Percentiles rank a stretch among this genome's conserved stretches.
Evolutionary conservation across 257 asterid genomes (phyloP).

Genomic region (Cynanchum wilfordii): DNA sequence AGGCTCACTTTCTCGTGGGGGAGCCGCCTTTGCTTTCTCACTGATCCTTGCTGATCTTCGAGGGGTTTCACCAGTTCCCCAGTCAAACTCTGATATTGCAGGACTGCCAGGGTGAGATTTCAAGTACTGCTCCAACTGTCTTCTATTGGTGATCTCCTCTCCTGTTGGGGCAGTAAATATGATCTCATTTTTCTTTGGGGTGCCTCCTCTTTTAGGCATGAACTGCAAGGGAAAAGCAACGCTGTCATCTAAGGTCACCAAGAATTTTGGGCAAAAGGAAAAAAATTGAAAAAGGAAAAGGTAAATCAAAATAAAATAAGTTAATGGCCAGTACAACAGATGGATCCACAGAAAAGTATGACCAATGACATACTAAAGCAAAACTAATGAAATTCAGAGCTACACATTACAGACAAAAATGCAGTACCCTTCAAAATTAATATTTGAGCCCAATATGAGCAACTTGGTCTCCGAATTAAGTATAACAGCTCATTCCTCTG

Average conservation of each 20-base stretch:
- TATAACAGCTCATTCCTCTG: background rate
- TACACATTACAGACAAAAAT: background rate
- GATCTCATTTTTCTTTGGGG: constrained; percentile 37
- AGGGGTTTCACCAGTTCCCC: constrained; percentile 53
- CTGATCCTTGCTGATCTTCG: constrained; percentile 52
- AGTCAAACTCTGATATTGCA: constrained; percentile 35
- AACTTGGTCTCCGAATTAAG: background rate
- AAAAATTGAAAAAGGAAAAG: background rate
- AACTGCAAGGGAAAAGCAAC: constrained; percentile 20
- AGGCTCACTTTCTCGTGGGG: constrained; percentile 27
- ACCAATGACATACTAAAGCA: background rate
- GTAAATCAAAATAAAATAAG: background rate
- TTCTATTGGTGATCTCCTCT: constrained; percentile 37
- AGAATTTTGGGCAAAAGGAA: background rate
- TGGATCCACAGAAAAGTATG: background rate
- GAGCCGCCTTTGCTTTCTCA: constrained; percentile 33
- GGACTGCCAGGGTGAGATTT: constrained; percentile 50
- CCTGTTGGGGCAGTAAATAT: constrained; percentile 50
- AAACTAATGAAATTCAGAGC: background rate
- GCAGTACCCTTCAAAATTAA: background rate
- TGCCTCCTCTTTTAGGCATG: constrained; percentile 32
- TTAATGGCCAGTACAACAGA: background rate
- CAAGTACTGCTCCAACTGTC: constrained; percentile 42
- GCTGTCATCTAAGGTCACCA: background rate
- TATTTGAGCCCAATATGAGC: background rate